Base-by-base conservation (phyloP, 495 filamentous ascomycete genomes). In the Bathelium albidoporum region DNA sequence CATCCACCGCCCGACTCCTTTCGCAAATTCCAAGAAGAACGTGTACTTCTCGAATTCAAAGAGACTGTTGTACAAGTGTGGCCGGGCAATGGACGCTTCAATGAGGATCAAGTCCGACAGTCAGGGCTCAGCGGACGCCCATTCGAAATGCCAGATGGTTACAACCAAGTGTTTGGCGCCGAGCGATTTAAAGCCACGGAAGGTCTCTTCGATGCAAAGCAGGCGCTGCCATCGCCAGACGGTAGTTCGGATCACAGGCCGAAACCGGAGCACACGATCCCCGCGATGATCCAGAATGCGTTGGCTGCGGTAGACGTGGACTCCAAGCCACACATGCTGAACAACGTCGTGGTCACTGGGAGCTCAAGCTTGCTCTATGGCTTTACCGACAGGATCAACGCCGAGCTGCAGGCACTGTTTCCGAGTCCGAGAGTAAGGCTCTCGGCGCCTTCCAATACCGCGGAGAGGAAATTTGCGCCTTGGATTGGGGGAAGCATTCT, bases 401-500 rank as follows among this genome's bases (percentile, higher is more conserved):
- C 84, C 61, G 94, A 97, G 76, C 79, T 98, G 45, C 82, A 82
- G 70, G 77, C 79, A 59, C 80, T 88, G 74, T 96, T 84, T 73
- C 91, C 94, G 0, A 87, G 89, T 1, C 84, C 89, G 18, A 82
- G 88, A 62, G 89, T 97, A 59, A 86, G 90, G 73, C 82, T 98
- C 44, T 85, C 89, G 32, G 89, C 92, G 2, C 85, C 91, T 14
- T 88, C 90, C n/a, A 85, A 91, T 68, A 87, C 85, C 0, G 85
- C 85, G 14, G 94, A 99, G 82, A 77, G 94, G 59, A 85, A 88
- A 62, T 97, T 93, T 74, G 91, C 89, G 14, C 86, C 87, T 32
- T 99, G 95, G 95, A 88, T 99, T 66, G 94, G 94, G 28, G 94
- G 94, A 16, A 96, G 91, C 78, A 97, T 99, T 67, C 77, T 97